Evolutionary conservation across 2,329 filamentous ascomycete species (phyloP).

Genomic region (Scedosporium dehoogii): DNA sequence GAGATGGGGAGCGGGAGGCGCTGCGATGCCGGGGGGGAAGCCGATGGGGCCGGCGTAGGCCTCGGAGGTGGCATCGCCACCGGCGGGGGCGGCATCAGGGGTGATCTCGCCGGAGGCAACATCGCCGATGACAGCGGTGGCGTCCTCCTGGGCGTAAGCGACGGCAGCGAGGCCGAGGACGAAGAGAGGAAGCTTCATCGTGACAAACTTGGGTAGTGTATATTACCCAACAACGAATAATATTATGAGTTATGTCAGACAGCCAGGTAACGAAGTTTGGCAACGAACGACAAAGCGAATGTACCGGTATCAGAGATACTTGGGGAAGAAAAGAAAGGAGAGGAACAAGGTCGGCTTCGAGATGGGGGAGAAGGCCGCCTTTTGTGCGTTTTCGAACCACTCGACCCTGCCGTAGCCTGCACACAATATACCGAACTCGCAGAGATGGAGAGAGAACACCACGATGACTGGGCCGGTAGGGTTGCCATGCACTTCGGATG

Average conservation of each 20-base stretch:
- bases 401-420: neutral
- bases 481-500: neutral
- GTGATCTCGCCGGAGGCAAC: neutral
- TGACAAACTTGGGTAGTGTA: neutral
- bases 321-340: constrained; percentile 5
- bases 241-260: neutral
- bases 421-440: neutral
- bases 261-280: neutral
- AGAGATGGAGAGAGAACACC: neutral
- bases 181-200: constrained; percentile 12
- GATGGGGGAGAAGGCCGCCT: constrained; percentile 4
- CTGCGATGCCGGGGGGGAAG: constrained; percentile 14
- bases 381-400: constrained; percentile 6
- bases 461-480: neutral
- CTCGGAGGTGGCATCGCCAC: neutral
- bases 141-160: constrained; percentile 5
- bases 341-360: neutral
- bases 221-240: neutral
- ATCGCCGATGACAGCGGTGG: neutral
- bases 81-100: too few relatives aligned
- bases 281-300: constrained; percentile 12
- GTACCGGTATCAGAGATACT: constrained; percentile 16
- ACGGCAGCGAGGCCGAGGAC: constrained; percentile 12
- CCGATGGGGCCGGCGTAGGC: constrained; percentile 12
- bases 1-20: constrained; percentile 10